phyloP scores from a whole-genome alignment of 2,329 filamentous ascomycete genomes.

The Juglanconis oblonga region DNA sequence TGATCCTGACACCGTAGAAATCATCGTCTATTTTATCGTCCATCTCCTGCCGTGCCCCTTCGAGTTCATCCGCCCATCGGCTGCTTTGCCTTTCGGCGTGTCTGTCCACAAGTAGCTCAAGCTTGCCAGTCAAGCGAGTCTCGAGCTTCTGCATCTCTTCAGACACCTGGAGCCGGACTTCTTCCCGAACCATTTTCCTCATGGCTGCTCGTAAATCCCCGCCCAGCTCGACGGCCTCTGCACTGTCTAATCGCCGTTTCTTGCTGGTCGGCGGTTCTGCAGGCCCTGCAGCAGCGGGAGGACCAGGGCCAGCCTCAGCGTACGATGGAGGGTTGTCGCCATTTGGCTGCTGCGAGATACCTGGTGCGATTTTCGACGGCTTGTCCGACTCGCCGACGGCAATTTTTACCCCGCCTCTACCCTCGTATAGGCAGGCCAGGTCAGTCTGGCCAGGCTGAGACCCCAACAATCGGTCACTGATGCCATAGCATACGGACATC shows the following conservation, averaged over 20 bases:
- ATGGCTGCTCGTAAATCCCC: not conserved
- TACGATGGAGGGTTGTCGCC: conserved; percentile 3
- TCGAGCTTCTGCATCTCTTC: conserved; percentile 2
- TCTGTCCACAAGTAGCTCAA: not conserved
- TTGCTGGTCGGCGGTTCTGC: not conserved
- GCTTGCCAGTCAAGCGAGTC: not conserved
- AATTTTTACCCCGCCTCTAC: conserved; percentile 1
- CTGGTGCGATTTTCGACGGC: not conserved
- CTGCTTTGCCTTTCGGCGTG: not conserved
- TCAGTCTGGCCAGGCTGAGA: conserved; percentile 1
- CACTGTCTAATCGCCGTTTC: not conserved
- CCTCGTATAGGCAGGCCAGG: conserved; percentile 7
- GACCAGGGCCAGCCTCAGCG: not conserved
- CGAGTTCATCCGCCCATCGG: conserved; percentile 1
- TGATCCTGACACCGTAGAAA: not conserved
- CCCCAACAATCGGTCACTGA: not conserved
- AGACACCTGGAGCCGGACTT: not conserved
- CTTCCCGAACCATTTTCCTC: not conserved
- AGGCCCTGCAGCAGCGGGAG: not conserved
- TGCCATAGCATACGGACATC: not conserved
- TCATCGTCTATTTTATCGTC: conserved; percentile 9
- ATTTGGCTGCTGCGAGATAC: not conserved
- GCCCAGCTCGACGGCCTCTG: not conserved
- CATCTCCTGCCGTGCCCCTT: not conserved
- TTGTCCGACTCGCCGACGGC: not conserved